Conservation (phyloP, 805 yeast species). For the Lachancea meyersii region DNA sequence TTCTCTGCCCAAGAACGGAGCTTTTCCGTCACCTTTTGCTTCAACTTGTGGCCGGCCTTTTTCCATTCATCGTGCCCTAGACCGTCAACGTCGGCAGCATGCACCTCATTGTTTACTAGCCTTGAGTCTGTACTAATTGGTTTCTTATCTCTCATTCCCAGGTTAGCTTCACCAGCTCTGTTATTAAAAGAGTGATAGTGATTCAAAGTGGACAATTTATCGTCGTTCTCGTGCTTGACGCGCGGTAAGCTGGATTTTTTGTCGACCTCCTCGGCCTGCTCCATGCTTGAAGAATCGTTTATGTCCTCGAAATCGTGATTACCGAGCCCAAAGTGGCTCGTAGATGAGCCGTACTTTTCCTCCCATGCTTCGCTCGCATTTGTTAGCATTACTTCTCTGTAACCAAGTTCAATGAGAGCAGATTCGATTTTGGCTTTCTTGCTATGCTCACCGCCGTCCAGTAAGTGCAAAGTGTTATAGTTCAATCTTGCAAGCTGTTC, state of each 20-base stretch:
- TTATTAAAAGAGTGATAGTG: slow-evolving; percentile 64
- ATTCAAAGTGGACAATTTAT: background rate
- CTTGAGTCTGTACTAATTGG: slow-evolving; percentile 76
- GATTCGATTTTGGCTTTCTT: slow-evolving; percentile 36
- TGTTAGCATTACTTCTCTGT: slow-evolving; percentile 55
- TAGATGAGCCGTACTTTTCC: slow-evolving; percentile 38
- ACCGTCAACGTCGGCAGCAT: slow-evolving; percentile 70
- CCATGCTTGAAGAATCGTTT: slow-evolving; percentile 1
- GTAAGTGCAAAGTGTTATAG: slow-evolving; percentile 21
- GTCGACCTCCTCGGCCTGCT: slow-evolving; percentile 23
- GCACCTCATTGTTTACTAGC: slow-evolving; percentile 59
- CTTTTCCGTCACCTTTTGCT: slow-evolving; percentile 47
- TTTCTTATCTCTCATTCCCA: slow-evolving; percentile 79
- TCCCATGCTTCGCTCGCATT: slow-evolving; percentile 39
- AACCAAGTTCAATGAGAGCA: slow-evolving; percentile 69
- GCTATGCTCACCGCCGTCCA: slow-evolving; percentile 9
- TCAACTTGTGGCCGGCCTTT: slow-evolving; percentile 41
- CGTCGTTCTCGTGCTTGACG: background rate
- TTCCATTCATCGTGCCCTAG: slow-evolving; percentile 61
- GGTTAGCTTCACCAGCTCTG: slow-evolving; percentile 81
- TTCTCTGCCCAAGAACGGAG: slow-evolving; percentile 50
- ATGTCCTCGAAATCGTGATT: slow-evolving; percentile 3
- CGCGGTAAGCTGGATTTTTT: slow-evolving; percentile 13
- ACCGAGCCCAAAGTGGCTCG: slow-evolving; percentile 13
- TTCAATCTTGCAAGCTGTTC: slow-evolving; percentile 33